These are phyloP conservation scores for Botrytis fabae DNA, from an alignment of 2,329 filamentous ascomycete genomes.

Conservation along the genomic window DNA sequence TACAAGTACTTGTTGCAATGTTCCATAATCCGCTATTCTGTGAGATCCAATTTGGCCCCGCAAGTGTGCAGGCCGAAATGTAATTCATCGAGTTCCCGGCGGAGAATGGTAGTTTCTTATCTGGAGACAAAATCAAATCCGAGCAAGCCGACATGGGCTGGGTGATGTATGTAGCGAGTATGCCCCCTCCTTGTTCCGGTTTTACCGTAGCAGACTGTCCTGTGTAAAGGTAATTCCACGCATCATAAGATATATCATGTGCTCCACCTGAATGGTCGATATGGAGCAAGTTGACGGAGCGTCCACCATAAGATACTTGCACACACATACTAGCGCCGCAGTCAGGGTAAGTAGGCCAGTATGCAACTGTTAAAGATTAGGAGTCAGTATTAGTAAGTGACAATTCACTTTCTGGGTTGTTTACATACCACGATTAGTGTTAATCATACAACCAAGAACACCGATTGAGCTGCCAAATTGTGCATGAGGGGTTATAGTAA, in stretches of 20 bases:
- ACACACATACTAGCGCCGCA: conserved; percentile 11
- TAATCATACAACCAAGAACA: conserved; percentile 14
- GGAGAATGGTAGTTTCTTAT: conserved; percentile 1
- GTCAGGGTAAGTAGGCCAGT: conserved; percentile 7
- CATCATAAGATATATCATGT: conserved; percentile 16
- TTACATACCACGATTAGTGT: conserved; percentile 7
- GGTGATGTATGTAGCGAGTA: not conserved
- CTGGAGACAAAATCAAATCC: conserved; percentile 8
- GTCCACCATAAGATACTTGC: not conserved
- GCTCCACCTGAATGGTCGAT: conserved; percentile 11
- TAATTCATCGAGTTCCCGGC: conserved; percentile 6
- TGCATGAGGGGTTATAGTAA: conserved; percentile 9
- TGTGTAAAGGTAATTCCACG: conserved; percentile 13
- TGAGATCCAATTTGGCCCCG: not conserved
- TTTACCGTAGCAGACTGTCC: not conserved
- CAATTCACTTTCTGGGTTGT: not conserved
- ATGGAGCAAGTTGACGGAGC: conserved; percentile 6
- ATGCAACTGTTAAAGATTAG: not conserved
- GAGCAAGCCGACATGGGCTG: conserved; percentile 12
- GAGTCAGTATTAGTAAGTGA: not conserved
- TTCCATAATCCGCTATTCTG: conserved; percentile 3
- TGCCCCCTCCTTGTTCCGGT: not conserved
- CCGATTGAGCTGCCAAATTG: conserved; percentile 6
- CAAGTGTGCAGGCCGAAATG: not conserved
- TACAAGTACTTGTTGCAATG: not conserved